Evolutionary conservation across 306 rosid genomes (phyloP).

Genomic region (Gillenia trifoliata): DNA sequence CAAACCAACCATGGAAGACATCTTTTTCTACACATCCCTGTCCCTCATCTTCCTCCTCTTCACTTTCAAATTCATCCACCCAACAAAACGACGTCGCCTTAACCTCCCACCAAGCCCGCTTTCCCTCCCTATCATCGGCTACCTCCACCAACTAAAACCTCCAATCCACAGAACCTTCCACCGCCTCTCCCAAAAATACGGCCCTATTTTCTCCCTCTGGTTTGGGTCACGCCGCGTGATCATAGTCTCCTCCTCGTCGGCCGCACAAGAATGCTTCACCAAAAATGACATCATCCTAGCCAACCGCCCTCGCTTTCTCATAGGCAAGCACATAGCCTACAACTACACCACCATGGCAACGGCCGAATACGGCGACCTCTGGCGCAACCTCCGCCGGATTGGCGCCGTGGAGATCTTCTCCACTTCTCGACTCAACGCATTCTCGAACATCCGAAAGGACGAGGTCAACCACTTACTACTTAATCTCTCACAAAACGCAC

Average conservation of each 20-base stretch:
- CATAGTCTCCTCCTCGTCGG: constrained; percentile 43
- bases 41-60: not conserved
- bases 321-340: constrained; percentile 39
- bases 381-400: constrained; percentile 82
- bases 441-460: constrained; percentile 29
- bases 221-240: constrained; percentile 28
- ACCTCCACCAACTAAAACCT: constrained; percentile 40
- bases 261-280: constrained; percentile 60
- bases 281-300: constrained; percentile 58
- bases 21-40: not conserved
- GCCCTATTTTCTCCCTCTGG: constrained; percentile 30
- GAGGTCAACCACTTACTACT: constrained; percentile 35
- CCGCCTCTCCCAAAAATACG: constrained; percentile 36
- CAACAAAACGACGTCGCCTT: constrained; percentile 13
- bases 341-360: constrained; percentile 39
- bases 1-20: not conserved
- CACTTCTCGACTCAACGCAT: constrained; percentile 22
- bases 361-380: constrained; percentile 51
- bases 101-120: constrained; percentile 54
- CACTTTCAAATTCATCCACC: not conserved
- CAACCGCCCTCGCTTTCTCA: constrained; percentile 27
- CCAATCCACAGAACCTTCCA: constrained; percentile 34
- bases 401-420: constrained; percentile 56
- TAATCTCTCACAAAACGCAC: constrained; percentile 17
- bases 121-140: constrained; percentile 51